phyloP scores from a whole-genome alignment of 805 yeast species.

The Metschnikowia cerradonensis region DNA sequence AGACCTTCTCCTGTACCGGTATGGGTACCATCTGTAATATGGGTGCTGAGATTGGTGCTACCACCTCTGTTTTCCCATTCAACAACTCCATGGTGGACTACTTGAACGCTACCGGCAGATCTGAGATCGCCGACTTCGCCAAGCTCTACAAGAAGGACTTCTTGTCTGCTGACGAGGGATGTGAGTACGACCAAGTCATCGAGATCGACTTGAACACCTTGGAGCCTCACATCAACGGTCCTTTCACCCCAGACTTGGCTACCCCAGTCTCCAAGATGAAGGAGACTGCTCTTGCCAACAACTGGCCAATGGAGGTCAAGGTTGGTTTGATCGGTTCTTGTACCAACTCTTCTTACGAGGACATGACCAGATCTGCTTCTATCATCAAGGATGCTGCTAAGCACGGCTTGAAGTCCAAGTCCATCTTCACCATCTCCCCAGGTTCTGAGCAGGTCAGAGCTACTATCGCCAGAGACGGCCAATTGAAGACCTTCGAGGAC shows the following conservation, averaged over 20 bases:
- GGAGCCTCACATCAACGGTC: slow-evolving; percentile 97
- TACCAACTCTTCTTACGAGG: slow-evolving; percentile 98
- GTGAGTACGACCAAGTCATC: slow-evolving; percentile 88
- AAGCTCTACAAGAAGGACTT: slow-evolving; percentile 55
- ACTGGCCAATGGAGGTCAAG: slow-evolving; percentile 89
- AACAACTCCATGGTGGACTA: slow-evolving; percentile 85
- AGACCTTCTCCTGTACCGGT: slow-evolving; percentile 92
- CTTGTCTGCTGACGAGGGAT: slow-evolving; percentile 85
- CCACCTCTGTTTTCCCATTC: slow-evolving; percentile 97
- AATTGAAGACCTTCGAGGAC: slow-evolving; percentile 79
- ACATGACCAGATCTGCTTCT: slow-evolving; percentile 94
- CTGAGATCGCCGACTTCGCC: slow-evolving; percentile 80
- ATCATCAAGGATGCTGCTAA: slow-evolving; percentile 85
- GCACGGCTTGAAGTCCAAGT: slow-evolving; percentile 88
- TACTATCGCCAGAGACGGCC: slow-evolving; percentile 95
- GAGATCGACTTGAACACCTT: slow-evolving; percentile 85
- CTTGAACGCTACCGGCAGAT: slow-evolving; percentile 82
- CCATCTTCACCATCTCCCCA: slow-evolving; percentile 91
- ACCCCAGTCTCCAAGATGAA: slow-evolving; percentile 89
- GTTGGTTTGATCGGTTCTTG: slow-evolving; percentile 98
- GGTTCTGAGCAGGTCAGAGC: slow-evolving; percentile 99
- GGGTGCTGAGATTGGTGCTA: slow-evolving; percentile 99
- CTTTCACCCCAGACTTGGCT: slow-evolving; percentile 96
- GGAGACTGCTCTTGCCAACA: slow-evolving; percentile 76
- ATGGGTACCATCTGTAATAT: slow-evolving; percentile 99